Percentiles rank a stretch among this genome's conserved stretches.
These are phyloP conservation scores for Candida quercuum DNA, from an alignment of 805 yeast species.

Conservation along the genomic window DNA sequence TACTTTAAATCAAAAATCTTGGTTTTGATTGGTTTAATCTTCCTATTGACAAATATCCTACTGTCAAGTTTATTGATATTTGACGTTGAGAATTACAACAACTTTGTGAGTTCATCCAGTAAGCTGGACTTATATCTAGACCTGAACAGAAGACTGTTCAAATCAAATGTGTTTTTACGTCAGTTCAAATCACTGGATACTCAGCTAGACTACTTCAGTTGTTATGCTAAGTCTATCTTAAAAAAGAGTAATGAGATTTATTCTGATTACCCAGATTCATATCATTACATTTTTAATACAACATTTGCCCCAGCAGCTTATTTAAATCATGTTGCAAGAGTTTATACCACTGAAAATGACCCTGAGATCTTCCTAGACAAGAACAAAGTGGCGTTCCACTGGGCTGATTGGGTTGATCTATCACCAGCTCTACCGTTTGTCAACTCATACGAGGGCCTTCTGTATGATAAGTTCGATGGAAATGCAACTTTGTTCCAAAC, in stretches of 20 bases:
- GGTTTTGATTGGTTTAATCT: conserved; percentile 16
- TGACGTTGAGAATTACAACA: conserved; percentile 16
- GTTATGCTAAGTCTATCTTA: not conserved
- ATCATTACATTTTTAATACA: conserved; percentile 8
- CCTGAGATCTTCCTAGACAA: conserved; percentile 12
- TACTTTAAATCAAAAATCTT: conserved; percentile 20
- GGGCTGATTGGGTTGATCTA: conserved; percentile 30
- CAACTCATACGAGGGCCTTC: conserved; percentile 18
- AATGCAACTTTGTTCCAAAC: conserved; percentile 3
- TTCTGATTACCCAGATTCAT: conserved; percentile 5
- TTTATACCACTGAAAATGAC: conserved; percentile 9
- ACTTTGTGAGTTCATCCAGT: conserved; percentile 14
- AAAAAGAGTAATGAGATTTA: not conserved
- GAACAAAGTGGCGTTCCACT: conserved; percentile 21
- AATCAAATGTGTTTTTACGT: conserved; percentile 12
- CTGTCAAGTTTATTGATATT: conserved; percentile 15
- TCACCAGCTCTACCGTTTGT: conserved; percentile 23
- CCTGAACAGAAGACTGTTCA: conserved; percentile 17
- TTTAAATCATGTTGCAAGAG: conserved; percentile 5
- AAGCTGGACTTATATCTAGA: conserved; percentile 15
- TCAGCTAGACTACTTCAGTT: conserved; percentile 4
- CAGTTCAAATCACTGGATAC: conserved; percentile 13
- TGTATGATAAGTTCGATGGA: conserved; percentile 1
- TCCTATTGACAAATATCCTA: conserved; percentile 16
- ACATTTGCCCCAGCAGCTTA: conserved; percentile 17